These are phyloP conservation scores for Camellia japonica DNA, from an alignment of 148 eudicot species.

Conservation along the genomic window DNA sequence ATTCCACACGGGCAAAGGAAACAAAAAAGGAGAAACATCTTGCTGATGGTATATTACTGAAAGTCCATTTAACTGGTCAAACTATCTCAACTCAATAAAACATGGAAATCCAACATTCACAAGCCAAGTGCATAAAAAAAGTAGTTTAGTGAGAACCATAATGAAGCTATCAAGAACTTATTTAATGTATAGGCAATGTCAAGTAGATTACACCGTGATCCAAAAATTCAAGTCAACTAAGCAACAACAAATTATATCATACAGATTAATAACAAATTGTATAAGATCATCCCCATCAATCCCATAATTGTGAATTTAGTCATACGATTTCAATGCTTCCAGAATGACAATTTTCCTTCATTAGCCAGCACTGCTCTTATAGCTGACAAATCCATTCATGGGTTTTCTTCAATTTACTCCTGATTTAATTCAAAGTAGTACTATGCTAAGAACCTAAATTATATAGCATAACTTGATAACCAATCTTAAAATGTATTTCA, in stretches of 20 bases:
- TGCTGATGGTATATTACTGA: too few relatives aligned
- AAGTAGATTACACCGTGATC: neutral
- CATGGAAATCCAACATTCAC: neutral
- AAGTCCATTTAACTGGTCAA: too few relatives aligned
- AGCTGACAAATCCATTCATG: neutral
- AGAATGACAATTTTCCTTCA: neutral
- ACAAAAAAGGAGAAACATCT: too few relatives aligned
- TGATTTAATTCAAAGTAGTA: neutral
- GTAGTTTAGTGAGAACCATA: neutral
- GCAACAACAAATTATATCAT: neutral
- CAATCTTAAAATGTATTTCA: neutral
- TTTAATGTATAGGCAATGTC: neutral
- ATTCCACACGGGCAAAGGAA: too few relatives aligned
- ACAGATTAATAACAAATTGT: neutral
- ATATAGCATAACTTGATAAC: neutral
- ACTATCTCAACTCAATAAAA: too few relatives aligned
- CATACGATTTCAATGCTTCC: neutral
- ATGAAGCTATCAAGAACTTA: neutral
- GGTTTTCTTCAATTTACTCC: neutral
- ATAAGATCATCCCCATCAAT: neutral
- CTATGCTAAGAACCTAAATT: neutral
- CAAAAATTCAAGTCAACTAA: neutral
- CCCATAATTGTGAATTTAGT: neutral
- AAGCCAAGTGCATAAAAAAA: neutral
- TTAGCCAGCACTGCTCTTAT: neutral